Base-by-base conservation (phyloP, 2,329 filamentous ascomycete genomes). In the Verticillium zaregamsianum region DNA sequence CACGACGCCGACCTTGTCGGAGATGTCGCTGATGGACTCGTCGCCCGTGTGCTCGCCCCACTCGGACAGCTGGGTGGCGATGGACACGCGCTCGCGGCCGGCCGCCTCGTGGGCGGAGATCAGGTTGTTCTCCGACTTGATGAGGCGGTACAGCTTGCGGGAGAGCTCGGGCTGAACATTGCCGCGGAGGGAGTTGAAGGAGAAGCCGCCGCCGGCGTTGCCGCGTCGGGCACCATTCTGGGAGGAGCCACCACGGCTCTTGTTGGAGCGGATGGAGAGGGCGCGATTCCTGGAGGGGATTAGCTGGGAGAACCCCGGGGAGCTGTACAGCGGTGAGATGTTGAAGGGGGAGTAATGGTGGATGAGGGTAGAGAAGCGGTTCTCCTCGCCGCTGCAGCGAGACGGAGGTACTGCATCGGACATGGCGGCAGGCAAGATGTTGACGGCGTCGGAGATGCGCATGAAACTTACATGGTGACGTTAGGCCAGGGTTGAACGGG, bases 41-140 rank as follows among this genome's bases (percentile, higher is more conserved):
- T 99, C 95, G 59, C 87, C 86, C 2, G 93, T 97, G 63, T 91
- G 86, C 78, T 98, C 93, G 62, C 95, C 95, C 95, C 95, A 99
- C 68, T 98, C 93, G 8, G 92, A 96, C 55, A 99, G 86, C 79
- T 98, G 94, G 12, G 88, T 87, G 17, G 93, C 95, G 70, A 98
- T 93, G 58, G 87, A 86, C 64, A 92, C 79, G 62, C 93, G 91
- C 80, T 97, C 94, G 63, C 90, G 90, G 57, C 89, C 92, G 7
- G 94, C 95, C 7, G 86, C 80, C 79, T 97, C 92, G 78, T 97
- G 90, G 57, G 91, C 90, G 58, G 85, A 82, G 70, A 98, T 93
- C 39, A 93, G 88, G 72, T 90, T 88, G 81, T 97, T 98, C 77
- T 96, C 90, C 58, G 90, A 91, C 80, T 99, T 99, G 82, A 98